A percentile compares a stretch with the other conserved stretches of the same genome.
Evolutionary conservation across 306 rosid species (phyloP).

Genomic region (Sphenostylis stenocarpa): DNA sequence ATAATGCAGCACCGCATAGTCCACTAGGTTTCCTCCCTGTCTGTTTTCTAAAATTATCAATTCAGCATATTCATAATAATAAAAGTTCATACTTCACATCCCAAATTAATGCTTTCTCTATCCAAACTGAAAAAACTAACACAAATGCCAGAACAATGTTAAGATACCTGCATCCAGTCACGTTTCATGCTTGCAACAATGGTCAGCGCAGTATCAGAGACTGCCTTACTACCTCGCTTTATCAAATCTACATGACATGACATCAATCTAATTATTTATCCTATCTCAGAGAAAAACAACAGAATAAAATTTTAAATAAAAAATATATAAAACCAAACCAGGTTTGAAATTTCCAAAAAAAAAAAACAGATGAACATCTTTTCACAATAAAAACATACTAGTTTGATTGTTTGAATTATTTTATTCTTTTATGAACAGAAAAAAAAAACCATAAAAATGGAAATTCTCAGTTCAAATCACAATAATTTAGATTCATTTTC

Average conservation of each 20-base stretch:
- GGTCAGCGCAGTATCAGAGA: conserved; percentile 65
- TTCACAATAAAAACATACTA: background rate
- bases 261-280: conserved; percentile 14
- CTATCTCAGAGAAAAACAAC: background rate
- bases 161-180: conserved; percentile 88
- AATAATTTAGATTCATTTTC: conserved; percentile 10
- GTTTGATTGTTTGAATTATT: background rate
- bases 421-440: background rate
- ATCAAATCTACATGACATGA: conserved; percentile 35
- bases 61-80: background rate
- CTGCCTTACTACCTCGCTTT: conserved; percentile 41
- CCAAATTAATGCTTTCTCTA: conserved; percentile 2
- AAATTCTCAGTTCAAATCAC: background rate
- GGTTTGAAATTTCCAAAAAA: background rate
- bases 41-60: conserved; percentile 45
- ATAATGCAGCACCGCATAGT: conserved; percentile 87
- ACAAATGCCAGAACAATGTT: conserved; percentile 1
- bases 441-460: background rate
- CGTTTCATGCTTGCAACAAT: conserved; percentile 87
- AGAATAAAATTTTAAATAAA: background rate
- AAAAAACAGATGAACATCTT: background rate
- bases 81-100: background rate
- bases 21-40: conserved; percentile 97
- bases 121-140: background rate
- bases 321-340: background rate